Conservation (phyloP, 2,329 filamentous ascomycete species). For the Fusarium sp. region DNA sequence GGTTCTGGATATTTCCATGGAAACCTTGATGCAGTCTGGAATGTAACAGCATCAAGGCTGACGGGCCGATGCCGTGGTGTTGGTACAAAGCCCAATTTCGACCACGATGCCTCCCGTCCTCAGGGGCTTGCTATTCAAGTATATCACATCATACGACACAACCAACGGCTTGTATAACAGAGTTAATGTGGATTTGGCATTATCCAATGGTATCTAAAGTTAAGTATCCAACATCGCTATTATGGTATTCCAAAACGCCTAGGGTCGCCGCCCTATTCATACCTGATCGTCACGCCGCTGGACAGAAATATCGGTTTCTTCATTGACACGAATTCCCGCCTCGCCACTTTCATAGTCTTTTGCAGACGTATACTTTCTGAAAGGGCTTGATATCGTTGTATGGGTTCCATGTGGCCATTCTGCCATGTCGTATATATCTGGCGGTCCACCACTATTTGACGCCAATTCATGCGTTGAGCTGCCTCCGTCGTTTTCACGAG, state of each 20-base stretch:
- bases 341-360: constrained; percentile 28
- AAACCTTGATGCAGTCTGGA: not conserved
- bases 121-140: not conserved
- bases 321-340: constrained; percentile 25
- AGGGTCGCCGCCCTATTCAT: constrained; percentile 33
- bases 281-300: constrained; percentile 25
- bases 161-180: not conserved
- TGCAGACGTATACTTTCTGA: constrained; percentile 32
- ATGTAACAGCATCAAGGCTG: constrained; percentile 5
- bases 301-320: constrained; percentile 26
- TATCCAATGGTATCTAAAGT: constrained; percentile 33
- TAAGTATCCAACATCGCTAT: constrained; percentile 2
- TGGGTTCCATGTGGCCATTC: constrained; percentile 33
- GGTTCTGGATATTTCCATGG: not conserved
- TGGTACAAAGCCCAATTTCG: not conserved
- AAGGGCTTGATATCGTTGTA: constrained; percentile 32
- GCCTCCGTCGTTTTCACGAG: constrained; percentile 23
- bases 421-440: constrained; percentile 26
- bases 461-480: constrained; percentile 35
- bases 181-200: constrained; percentile 4
- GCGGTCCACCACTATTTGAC: not conserved
- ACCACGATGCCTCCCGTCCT: not conserved
- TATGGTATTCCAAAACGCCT: constrained; percentile 25
- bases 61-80: constrained; percentile 12
- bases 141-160: not conserved